phyloP scores from a whole-genome alignment of 176 grass and related monocot genomes.

The Avena eriantha region DNA sequence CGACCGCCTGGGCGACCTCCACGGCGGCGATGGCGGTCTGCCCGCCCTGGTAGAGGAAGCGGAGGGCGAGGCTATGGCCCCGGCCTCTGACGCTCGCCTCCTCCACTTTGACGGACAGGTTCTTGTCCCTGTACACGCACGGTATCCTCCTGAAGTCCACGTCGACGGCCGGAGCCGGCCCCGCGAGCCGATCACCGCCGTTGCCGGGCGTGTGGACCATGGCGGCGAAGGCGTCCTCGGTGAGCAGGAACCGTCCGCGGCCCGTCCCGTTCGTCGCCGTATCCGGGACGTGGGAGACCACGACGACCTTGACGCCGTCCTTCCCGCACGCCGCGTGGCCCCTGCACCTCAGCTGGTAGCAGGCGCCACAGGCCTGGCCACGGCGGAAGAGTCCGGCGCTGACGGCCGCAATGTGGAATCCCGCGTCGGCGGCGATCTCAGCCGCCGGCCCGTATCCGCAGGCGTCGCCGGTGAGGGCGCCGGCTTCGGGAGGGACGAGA shows the following conservation, averaged over 20 bases:
- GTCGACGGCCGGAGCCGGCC: slow-evolving; percentile 8
- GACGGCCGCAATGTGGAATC: slow-evolving; percentile 38
- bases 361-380: slow-evolving; percentile 51
- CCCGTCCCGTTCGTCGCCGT: not conserved
- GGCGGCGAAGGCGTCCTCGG: slow-evolving; percentile 50
- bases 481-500: slow-evolving; percentile 31
- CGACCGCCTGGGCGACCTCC: slow-evolving; percentile 44
- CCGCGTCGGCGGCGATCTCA: slow-evolving; percentile 2
- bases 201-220: not conserved
- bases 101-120: slow-evolving; percentile 52
- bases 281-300: slow-evolving; percentile 1
- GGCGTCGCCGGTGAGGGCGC: not conserved
- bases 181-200: slow-evolving; percentile 7
- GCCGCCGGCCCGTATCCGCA: slow-evolving; percentile 49
- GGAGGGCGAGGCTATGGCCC: slow-evolving; percentile 35
- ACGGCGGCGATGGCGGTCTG: slow-evolving; percentile 75
- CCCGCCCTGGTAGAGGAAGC: slow-evolving; percentile 73
- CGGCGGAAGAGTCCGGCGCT: slow-evolving; percentile 37
- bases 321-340: slow-evolving; percentile 44
- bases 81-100: slow-evolving; percentile 46
- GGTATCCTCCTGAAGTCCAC: slow-evolving; percentile 69
- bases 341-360: slow-evolving; percentile 70
- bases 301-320: slow-evolving; percentile 59
- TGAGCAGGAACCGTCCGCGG: slow-evolving; percentile 35
- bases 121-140: slow-evolving; percentile 51